Base-by-base conservation (phyloP, 768 basidiomycete species). In the Calvatia gigantea region DNA sequence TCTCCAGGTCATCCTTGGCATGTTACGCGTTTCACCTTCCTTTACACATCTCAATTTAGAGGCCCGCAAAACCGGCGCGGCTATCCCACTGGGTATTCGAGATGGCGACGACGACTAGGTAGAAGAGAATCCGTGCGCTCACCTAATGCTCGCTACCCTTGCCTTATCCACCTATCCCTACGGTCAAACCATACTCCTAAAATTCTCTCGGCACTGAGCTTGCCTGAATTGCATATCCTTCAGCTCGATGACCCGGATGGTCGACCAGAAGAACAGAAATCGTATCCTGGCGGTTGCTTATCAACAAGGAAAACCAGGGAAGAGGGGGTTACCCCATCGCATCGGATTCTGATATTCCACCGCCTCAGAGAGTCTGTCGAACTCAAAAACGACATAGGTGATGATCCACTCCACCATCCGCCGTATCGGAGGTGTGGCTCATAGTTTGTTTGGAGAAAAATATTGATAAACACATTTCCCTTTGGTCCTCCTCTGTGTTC, bases 201-300 rank as follows among this genome's bases (percentile, higher is more conserved):
- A 7, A 48, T 74, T 7, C 68, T 72, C 51, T 61, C 62, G 32
- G 61, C 61, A 21, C 64, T 74, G 42, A 62, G 71, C 47, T 51
- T 69, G 11, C 75, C 73, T 0, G 51, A 64, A 27, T 65, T 74
- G 43, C 61, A 57, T 15, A 52, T 48, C 7, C 63, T 76, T 19
- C 63, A 58, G 46, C 60, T 76, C 32, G 66, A 69, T 42, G 73
- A 73, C 51, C 61, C 75, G 25, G 73, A 75, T 49, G 73, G 71
- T 15, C 68, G 63, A 38, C 61, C 67, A 6, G 45, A 54, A n/a
- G 67, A 72, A 68, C 65, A 11, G 69, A 63, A 2, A 49, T 46
- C 0, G 64, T 65, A 14, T 56, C 74, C 19, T 60, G 64, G 2
- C 63, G 65, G 42, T 46, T 73, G 27, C 60, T 74, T 7, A 61